Percentiles rank a stretch among this genome's conserved stretches.
These are phyloP conservation scores for Fallopia convolvulus DNA, from an alignment of 148 eudicot species.

Conservation along the genomic window DNA sequence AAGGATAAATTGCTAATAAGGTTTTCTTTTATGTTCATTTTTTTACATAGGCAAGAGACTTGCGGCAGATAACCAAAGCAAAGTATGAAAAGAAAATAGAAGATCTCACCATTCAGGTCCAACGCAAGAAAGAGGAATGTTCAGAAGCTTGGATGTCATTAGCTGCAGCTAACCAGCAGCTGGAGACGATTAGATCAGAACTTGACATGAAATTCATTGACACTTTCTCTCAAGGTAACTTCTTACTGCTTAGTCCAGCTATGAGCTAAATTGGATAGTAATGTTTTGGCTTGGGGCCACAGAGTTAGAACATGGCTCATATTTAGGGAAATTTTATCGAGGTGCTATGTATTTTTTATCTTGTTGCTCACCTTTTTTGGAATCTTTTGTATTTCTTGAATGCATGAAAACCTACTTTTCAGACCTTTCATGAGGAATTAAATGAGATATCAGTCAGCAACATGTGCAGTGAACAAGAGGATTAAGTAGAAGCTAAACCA, in stretches of 20 bases:
- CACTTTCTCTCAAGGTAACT: conserved; percentile 75
- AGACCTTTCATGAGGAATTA: not conserved
- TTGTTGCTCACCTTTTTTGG: not conserved
- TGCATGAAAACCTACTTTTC: not conserved
- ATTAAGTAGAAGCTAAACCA: not conserved
- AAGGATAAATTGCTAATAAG: not conserved
- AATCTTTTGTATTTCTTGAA: not conserved
- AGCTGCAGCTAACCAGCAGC: conserved; percentile 70
- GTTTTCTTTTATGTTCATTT: not conserved
- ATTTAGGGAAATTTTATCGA: not conserved
- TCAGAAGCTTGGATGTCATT: conserved; percentile 97
- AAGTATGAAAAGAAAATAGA: conserved; percentile 82
- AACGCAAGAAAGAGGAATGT: conserved; percentile 84
- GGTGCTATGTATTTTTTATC: not conserved
- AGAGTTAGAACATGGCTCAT: not conserved
- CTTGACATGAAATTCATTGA: conserved; percentile 68
- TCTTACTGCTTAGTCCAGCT: conserved; percentile 8
- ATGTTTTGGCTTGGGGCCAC: not conserved
- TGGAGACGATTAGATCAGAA: conserved; percentile 82
- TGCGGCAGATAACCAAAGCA: conserved; percentile 42
- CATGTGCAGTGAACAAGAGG: not conserved
- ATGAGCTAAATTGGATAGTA: not conserved
- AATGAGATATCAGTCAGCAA: not conserved
- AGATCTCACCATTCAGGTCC: conserved; percentile 59
- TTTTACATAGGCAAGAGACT: conserved; percentile 31